Base-by-base conservation (phyloP, 73 alveolate species). In the Effrenium voratum region DNA sequence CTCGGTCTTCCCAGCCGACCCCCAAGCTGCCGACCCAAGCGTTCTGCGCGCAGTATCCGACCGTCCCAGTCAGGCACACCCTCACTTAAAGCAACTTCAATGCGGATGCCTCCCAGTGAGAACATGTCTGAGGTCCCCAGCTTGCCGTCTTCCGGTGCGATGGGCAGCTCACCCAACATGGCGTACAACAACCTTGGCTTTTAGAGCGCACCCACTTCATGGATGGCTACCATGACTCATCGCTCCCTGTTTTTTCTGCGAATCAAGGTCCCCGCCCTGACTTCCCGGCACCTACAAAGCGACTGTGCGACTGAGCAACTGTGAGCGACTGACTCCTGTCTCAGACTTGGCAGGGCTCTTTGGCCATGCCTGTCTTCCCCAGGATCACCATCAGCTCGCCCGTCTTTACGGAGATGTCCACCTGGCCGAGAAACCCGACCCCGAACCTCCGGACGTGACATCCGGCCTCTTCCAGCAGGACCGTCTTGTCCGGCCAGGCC, bases 341-440 rank as follows among this genome's bases (percentile, higher is more conserved):
- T n/a, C n/a, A n/a, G n/a, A n/a, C n/a, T n/a, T n/a, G n/a, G n/a
- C n/a, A n/a, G n/a, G n/a, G n/a, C n/a, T n/a, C n/a, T n/a, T n/a
- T n/a, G n/a, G n/a, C n/a, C n/a, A n/a, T 34, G 94, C 94, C 95
- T 87, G 95, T 87, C 84, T 87, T 87, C 6, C 95, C 95, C 2
- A 87, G 84, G 40, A 87, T 45, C 36, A 87, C 95, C 83, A 87
- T 46, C 95, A 87, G 59, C 72, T 87, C 95, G 38, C 95, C 95
- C 40, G 16, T 60, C 72, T 45, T 46, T 26, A 87, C 95, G 32
- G 95, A 87, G 73, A 87, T 63, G 47, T 87, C 85, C 49, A 87
- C 95, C 95, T 87, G 73, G 47, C 46, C 52, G 46, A 59, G 28
- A 19, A 63, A 3, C 8, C 4, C 32, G 30, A n/a, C 44, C 15